Base-by-base conservation (phyloP, 768 basidiomycete species). In the Clitopilus passeckerianus region DNA sequence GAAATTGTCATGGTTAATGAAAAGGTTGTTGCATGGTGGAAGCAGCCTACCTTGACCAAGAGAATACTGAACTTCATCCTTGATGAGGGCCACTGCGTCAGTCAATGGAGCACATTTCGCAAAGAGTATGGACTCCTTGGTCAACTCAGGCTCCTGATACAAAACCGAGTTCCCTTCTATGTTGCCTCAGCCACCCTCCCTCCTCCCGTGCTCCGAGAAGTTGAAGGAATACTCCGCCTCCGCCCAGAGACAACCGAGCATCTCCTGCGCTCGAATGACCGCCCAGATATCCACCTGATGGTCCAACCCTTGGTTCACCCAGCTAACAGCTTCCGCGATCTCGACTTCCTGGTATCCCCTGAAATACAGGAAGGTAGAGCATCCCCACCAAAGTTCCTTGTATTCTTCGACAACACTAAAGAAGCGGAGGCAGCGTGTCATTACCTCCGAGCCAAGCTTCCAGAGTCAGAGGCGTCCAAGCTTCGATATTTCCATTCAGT, bases 71-170 rank as follows among this genome's bases (percentile, higher is more conserved):
- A 66, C 60, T 58, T 75, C 14, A 66, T 70, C 6, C 67, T 75
- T 33, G 77, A 80, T 57, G 75, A 80, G 61, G 76, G 65, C 0
- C 77, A 80, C 52, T 77, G 76, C 56, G 67, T 76, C 18, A 73
- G 66, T n/a, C 64, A 70, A 50, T 78, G 77, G 77, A 70, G 69
- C 0, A 57, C 50, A 10, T 79, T 80, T 60, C 64, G 74, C 0
- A 65, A 64, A 3, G 71, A 74, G n/a, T 80, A 77, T 58, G 44
- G 75, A 2, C 68, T 65, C 0, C 70, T 65, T 59, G 46, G 46
- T 4, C 4, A 20, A 3, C 46, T 50, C 20, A 12, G 22, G 10
- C 22, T 18, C 46, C 57, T 74, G 5, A 62, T 80, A 6, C 64
- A 73, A 1, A 60, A 61, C 5, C 6, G n/a, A 0, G 64, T 74